Percentiles rank a stretch among this genome's conserved stretches.
These are phyloP conservation scores for Sugiyamaella grinbergsii DNA, from an alignment of 1,139 yeast species.

Conservation along the genomic window DNA sequence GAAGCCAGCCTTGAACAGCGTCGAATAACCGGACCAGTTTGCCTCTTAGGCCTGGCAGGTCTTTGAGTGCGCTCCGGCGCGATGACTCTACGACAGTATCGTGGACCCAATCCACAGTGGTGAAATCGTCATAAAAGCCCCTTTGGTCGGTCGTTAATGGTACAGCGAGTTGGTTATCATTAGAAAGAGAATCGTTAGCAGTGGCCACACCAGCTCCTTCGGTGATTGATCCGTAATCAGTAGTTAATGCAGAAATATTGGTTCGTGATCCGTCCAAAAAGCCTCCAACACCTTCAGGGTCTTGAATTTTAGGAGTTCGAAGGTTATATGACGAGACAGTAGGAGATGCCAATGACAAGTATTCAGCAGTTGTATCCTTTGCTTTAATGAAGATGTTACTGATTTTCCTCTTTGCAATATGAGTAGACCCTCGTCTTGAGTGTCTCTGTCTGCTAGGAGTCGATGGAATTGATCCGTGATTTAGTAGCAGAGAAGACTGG, in stretches of 20 bases:
- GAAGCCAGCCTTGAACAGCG: conserved; percentile 51
- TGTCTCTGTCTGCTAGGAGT: conserved; percentile 1
- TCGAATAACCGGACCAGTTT: conserved; percentile 40
- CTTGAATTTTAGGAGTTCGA: conserved; percentile 15
- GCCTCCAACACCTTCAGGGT: neutral
- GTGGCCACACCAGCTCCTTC: neutral
- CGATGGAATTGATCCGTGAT: conserved; percentile 7
- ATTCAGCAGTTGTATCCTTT: conserved; percentile 12
- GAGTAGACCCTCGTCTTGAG: neutral
- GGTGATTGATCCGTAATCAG: conserved; percentile 3
- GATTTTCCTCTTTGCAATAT: conserved; percentile 7
- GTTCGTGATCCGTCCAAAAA: conserved; percentile 2
- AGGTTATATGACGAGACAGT: conserved; percentile 15
- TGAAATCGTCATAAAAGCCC: conserved; percentile 57
- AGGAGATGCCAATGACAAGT: conserved; percentile 12
- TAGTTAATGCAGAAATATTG: neutral
- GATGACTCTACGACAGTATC: conserved; percentile 54
- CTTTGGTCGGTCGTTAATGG: neutral
- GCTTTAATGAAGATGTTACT: conserved; percentile 1
- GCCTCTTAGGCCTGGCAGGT: conserved; percentile 44
- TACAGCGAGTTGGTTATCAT: neutral
- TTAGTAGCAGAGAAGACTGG: conserved; percentile 2
- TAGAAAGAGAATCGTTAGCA: neutral
- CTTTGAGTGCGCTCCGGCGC: conserved; percentile 48
- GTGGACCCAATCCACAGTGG: conserved; percentile 69